Evolutionary conservation across 305 asterid genomes (phyloP).

Genomic region (Rubia balearica): DNA sequence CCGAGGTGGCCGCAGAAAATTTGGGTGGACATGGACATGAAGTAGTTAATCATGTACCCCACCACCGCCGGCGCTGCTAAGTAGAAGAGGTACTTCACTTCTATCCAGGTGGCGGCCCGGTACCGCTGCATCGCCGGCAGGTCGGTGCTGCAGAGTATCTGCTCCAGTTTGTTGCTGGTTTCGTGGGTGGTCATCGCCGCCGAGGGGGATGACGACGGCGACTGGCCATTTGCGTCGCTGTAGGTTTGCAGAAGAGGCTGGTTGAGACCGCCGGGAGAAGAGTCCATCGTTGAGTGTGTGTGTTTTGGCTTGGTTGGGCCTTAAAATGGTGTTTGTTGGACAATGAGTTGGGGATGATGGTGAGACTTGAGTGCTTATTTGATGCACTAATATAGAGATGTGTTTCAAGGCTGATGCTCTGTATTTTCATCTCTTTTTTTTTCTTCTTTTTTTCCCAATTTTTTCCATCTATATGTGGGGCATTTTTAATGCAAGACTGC

Average conservation of each 20-base stretch:
- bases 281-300: neutral
- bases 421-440: no score
- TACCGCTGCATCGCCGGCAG: constrained; percentile 10
- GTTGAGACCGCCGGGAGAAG: neutral
- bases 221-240: neutral
- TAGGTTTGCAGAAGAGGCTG: neutral
- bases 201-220: neutral
- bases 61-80: constrained; percentile 1
- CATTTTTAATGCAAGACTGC: no score
- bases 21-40: constrained; percentile 13
- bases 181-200: neutral
- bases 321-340: no score
- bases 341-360: no score
- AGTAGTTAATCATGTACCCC: constrained; percentile 8
- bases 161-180: constrained; percentile 8
- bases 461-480: no score
- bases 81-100: neutral
- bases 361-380: no score
- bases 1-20: constrained; percentile 11
- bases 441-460: no score
- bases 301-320: no score
- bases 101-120: constrained; percentile 9
- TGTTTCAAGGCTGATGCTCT: no score
- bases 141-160: neutral
- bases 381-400: no score